Evolutionary conservation across 768 basidiomycete genomes (phyloP).

Genomic region (Mycena amicta): DNA sequence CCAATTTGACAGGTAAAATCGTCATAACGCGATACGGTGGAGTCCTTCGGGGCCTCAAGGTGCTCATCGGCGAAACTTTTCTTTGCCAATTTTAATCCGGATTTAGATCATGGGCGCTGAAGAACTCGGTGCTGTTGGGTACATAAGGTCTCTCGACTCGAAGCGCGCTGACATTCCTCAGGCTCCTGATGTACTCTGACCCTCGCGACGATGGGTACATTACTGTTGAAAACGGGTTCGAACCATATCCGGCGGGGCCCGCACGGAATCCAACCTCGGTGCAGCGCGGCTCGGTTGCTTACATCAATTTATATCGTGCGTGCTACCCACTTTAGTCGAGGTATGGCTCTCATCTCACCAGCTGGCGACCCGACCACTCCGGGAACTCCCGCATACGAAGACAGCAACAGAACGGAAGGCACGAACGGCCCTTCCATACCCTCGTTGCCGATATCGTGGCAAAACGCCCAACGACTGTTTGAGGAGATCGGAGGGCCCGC

Average conservation of each 20-base stretch:
- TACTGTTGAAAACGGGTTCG: conserved; percentile 74
- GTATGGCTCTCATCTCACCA: too few relatives aligned
- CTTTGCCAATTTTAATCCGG: conserved; percentile 17
- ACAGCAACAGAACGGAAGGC: conserved; percentile 64
- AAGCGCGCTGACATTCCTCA: not conserved
- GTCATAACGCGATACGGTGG: conserved; percentile 77
- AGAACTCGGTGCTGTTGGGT: conserved; percentile 76
- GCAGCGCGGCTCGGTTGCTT: conserved; percentile 84
- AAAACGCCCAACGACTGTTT: conserved; percentile 73
- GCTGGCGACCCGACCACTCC: conserved; percentile 85
- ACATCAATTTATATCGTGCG: conserved; percentile 55
- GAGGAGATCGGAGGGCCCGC: conserved; percentile 49
- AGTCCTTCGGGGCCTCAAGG: conserved; percentile 86
- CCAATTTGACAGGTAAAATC: conserved; percentile 76
- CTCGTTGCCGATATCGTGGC: conserved; percentile 89
- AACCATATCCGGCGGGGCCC: conserved; percentile 81
- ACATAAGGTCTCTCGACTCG: not conserved
- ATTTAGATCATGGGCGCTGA: conserved; percentile 77
- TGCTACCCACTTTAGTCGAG: not conserved
- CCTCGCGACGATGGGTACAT: conserved; percentile 84
- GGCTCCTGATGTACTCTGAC: conserved; percentile 80
- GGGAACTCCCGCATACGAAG: conserved; percentile 82
- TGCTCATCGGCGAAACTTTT: conserved; percentile 25
- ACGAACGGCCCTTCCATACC: conserved; percentile 74
- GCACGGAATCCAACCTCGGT: conserved; percentile 85